phyloP scores from a whole-genome alignment of 2,329 filamentous ascomycete species.

The Coniosporium tulheliwenetii region DNA sequence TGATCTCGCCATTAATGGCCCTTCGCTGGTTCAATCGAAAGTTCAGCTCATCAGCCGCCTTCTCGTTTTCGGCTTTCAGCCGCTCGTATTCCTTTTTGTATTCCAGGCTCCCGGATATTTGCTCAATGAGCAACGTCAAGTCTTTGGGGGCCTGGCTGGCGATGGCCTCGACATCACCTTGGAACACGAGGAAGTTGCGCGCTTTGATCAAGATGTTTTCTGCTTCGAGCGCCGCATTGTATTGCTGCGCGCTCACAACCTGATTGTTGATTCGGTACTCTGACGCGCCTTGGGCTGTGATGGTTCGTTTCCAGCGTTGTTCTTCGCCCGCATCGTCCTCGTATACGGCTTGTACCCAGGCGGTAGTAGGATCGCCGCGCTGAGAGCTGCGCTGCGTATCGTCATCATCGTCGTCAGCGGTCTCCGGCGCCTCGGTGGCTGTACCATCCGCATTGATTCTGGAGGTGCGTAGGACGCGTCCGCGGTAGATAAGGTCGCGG shows the following conservation, averaged over 20 bases:
- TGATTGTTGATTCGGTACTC: conserved; percentile 96
- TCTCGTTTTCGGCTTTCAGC: conserved; percentile 72
- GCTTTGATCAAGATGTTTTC: conserved; percentile 98
- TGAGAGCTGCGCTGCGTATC: conserved; percentile 47
- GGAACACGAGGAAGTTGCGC: conserved; percentile 94
- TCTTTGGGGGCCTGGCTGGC: conserved; percentile 90
- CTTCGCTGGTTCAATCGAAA: conserved; percentile 79
- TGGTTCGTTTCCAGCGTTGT: conserved; percentile 89
- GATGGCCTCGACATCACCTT: conserved; percentile 94
- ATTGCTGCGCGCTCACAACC: conserved; percentile 73
- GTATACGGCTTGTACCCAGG: conserved; percentile 99
- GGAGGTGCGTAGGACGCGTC: conserved; percentile 78
- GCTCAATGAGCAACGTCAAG: conserved; percentile 84
- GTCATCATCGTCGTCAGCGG: conserved; percentile 22
- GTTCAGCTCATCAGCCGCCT: conserved; percentile 75
- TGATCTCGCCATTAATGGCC: conserved; percentile 94
- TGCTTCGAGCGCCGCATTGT: conserved; percentile 80
- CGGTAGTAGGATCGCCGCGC: conserved; percentile 70
- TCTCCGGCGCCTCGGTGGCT: conserved; percentile 31
- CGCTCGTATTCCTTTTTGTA: conserved; percentile 88
- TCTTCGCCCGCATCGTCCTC: conserved; percentile 93
- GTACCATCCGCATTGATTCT: conserved; percentile 86
- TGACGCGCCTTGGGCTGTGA: conserved; percentile 75
- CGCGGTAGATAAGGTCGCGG: conserved; percentile 89
- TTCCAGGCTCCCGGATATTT: conserved; percentile 91